Conservation (phyloP, 768 basidiomycete genomes). For the Mycena alexandri region DNA sequence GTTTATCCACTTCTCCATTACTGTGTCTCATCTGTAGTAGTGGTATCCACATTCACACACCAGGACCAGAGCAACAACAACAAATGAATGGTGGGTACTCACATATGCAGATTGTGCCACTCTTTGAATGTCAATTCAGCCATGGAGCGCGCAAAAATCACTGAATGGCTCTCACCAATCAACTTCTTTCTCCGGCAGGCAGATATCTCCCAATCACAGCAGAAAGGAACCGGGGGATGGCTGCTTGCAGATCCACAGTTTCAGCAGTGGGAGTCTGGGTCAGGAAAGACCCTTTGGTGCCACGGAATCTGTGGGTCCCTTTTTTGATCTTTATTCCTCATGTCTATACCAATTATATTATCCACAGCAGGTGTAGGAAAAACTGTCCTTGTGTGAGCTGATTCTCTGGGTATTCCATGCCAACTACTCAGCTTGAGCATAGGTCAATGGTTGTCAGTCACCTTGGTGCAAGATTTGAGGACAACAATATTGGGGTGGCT, state of each 20-base stretch:
- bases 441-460: too few species aligned
- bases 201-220: too few species aligned
- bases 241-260: neutral
- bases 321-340: neutral
- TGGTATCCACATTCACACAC: constrained; percentile 1
- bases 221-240: too few species aligned
- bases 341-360: too few species aligned
- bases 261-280: constrained; percentile 3
- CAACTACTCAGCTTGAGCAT: constrained; percentile 9
- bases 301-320: too few species aligned
- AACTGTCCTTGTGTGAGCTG: constrained; percentile 2
- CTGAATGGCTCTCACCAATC: too few species aligned
- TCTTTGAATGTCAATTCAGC: too few species aligned
- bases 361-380: neutral
- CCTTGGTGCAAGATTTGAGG: too few species aligned
- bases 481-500: too few species aligned
- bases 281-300: constrained; percentile 2
- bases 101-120: too few species aligned
- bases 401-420: neutral
- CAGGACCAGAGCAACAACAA: constrained; percentile 5
- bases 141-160: too few species aligned
- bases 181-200: too few species aligned
- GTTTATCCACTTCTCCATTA: neutral
- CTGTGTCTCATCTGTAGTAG: neutral
- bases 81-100: constrained; percentile 3